Evolutionary conservation across 2,329 filamentous ascomycete species (phyloP), one percentile per base, ranked within the genome.

Genomic region (Apiospora rasikravindrae): DNA sequence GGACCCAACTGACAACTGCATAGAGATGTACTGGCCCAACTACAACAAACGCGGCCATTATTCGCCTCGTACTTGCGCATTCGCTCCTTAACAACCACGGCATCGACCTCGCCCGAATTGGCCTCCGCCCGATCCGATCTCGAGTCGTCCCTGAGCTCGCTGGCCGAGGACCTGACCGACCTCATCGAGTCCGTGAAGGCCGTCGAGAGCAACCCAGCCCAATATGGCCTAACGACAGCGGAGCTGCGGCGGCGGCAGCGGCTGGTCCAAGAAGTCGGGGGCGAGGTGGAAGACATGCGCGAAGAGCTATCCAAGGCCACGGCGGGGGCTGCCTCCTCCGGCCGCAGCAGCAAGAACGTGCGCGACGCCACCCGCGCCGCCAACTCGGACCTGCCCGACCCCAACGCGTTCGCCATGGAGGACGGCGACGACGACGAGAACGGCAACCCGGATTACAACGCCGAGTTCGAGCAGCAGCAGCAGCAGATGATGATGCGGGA

Each of bases 51-150:
- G 70, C 92, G 96, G 13, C 92, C 95, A 70, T 91, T 98, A 72
- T 98, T 98, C 87, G 92, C 93, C 75, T 98, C 95, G 22, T 99
- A 98, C 86, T 89, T 98, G 61, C 96, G 96, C 80, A 99, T 99
- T 84, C 94, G 95, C 80, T 91, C 53, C 88, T 87, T 8, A 22
- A 71, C 24, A 11, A 88, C 90, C 37, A 88, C 90, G 71, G 89
- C 90, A 11, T 84, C 91, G 19, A 87, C 87, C 61, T 95, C 94
- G 24, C 95, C 94, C 16, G 96, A 99, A 81, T 94, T 99, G 73
- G 90, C 93, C 79, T 91, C 92, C 70, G 96, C 93, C 66, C 89
- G 92, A 71, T 81, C 88, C 71, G 93, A 95, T 76, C 91, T 96
- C 77, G 86, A 90, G 75, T 77, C 84, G 45, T 86, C 92, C 33